Evolutionary conservation across 257 asterid genomes (phyloP).

Genomic region (Cynanchum wilfordii): DNA sequence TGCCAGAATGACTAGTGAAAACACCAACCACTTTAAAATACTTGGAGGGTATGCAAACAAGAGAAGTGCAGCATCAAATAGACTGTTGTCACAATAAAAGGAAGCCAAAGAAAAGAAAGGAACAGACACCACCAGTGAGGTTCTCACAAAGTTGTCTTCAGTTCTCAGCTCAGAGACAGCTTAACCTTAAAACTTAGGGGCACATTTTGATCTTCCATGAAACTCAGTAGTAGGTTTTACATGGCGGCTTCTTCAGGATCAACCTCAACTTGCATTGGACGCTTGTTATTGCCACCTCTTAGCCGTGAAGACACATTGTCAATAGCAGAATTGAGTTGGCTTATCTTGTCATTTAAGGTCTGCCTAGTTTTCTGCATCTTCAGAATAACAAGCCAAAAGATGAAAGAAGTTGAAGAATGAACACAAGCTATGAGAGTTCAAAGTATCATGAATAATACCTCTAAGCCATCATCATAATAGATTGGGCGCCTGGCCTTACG

Average conservation of each 20-base stretch:
- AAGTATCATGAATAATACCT: constrained; percentile 40
- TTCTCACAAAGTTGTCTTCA: background rate
- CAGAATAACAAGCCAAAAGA: constrained; percentile 2
- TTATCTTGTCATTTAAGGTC: constrained; percentile 60
- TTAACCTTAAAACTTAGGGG: background rate
- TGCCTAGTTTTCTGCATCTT: constrained; percentile 67
- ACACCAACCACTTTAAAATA: background rate
- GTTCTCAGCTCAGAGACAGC: background rate
- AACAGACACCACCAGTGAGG: background rate
- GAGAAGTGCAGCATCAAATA: background rate
- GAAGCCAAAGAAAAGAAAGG: background rate
- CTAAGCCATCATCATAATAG: constrained; percentile 76
- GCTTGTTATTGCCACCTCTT: constrained; percentile 62
- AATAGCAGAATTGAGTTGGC: constrained; percentile 83
- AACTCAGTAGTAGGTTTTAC: constrained; percentile 22
- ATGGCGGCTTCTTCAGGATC: constrained; percentile 61
- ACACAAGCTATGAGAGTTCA: background rate
- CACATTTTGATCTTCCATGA: background rate
- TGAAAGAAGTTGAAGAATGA: background rate
- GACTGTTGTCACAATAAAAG: background rate
- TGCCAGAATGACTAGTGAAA: background rate
- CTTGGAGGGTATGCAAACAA: background rate
- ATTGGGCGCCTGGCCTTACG: constrained; percentile 63
- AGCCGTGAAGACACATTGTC: constrained; percentile 78
- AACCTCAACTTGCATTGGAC: constrained; percentile 47